Base-by-base conservation (phyloP, 164 flowering plant genomes). In the Chloranthus sessilifolius region DNA sequence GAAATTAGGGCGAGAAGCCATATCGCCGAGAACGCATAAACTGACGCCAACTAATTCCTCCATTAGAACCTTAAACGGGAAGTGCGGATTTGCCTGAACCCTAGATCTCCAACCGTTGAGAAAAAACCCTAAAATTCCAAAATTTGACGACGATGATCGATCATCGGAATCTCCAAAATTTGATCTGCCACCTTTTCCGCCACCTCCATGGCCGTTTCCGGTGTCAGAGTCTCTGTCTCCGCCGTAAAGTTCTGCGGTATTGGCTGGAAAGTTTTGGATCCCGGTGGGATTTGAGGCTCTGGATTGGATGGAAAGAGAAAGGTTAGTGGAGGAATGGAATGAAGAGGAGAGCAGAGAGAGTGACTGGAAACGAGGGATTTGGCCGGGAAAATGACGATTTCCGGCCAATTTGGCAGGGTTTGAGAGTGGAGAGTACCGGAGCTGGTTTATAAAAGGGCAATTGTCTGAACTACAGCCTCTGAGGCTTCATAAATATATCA, bases 11-110 rank as follows among this genome's bases (percentile, higher is more conserved):
- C 96, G 84, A 10, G 88, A 77, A 1, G 94, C 86, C 96, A 85
- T 85, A 63, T 85, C 91, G 0, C 96, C 95, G 4, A 79, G 31
- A 9, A 82, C 83, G 27, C 79, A 69, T 10, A 95, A 65, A 10
- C 61, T 72, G 0, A 88, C 86, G 0, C 96, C 96, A 0, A 85
- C 95, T 44, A 88, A 23, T 47, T 88, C 91, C 60, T 85, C 96
- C 95, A 88, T 88, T n/a, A 85, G 52, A 37, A 88, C 94, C 69
- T 88, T 88, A 68, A 88, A 88, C 0, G 96, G 96, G 61, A 88
- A 88, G 44, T 88, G 90, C 0, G 90, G 96, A 71, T 88, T 94
- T 0, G 94, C 96, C 0, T 77, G 66, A 33, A 88, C 96, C 65
- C 96, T 68, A 1, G 84, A 77, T 64, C 81, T 69, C 96, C 96